A percentile compares a stretch with the other conserved stretches of the same genome.
These are phyloP conservation scores for Wallemia mellicola DNA, from an alignment of 1,284 basidiomycete genomes.

Conservation along the genomic window DNA sequence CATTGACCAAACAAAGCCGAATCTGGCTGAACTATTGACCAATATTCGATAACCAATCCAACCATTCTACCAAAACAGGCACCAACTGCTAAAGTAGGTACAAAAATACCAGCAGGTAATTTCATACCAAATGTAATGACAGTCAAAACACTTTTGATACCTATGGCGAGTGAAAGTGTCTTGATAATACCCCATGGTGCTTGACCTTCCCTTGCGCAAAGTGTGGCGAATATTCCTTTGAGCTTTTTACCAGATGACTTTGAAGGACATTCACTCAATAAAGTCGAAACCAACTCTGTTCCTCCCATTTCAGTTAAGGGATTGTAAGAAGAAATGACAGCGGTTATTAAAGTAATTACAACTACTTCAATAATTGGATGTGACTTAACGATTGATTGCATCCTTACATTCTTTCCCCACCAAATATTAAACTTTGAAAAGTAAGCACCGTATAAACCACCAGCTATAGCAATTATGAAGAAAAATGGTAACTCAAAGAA, in stretches of 20 bases:
- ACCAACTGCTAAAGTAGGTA: conserved; percentile 87
- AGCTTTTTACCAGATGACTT: conserved; percentile 67
- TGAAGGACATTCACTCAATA: conserved; percentile 19
- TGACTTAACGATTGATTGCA: conserved; percentile 40
- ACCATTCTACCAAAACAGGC: conserved; percentile 74
- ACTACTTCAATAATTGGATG: conserved; percentile 65
- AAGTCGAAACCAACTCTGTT: conserved; percentile 47
- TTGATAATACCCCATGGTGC: conserved; percentile 35
- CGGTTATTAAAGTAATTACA: conserved; percentile 43
- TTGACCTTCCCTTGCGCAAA: conserved; percentile 37
- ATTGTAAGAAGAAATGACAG: conserved; percentile 53
- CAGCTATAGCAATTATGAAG: conserved; percentile 14
- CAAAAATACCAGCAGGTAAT: conserved; percentile 82
- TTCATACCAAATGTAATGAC: conserved; percentile 84
- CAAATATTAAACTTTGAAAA: conserved; percentile 75
- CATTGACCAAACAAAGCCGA: conserved; percentile 34
- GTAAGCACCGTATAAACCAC: conserved; percentile 77
- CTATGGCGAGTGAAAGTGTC: conserved; percentile 37
- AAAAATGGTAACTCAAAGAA: conserved; percentile 13
- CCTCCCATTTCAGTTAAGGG: conserved; percentile 78
- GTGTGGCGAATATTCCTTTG: conserved; percentile 28
- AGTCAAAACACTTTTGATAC: conserved; percentile 56
- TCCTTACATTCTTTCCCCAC: conserved; percentile 57
- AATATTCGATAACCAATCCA: conserved; percentile 52
- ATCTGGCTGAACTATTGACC: conserved; percentile 35